A percentile compares a stretch with the other conserved stretches of the same genome.
Evolutionary conservation across 768 basidiomycete genomes (phyloP).

Genomic region (Sarcodon aspratus): DNA sequence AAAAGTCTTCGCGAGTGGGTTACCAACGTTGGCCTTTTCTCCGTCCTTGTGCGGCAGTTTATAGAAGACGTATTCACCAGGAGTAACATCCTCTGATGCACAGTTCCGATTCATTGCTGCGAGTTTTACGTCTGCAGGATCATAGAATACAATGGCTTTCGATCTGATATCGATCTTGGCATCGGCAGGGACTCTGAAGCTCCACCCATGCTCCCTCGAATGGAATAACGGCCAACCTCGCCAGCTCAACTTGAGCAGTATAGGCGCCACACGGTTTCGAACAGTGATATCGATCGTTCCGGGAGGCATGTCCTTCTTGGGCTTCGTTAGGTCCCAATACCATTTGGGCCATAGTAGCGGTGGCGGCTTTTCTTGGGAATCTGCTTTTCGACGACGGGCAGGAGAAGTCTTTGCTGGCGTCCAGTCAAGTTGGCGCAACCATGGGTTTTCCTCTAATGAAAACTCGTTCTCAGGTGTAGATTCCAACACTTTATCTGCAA

Average conservation of each 20-base stretch:
- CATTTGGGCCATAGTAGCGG: conserved; percentile 84
- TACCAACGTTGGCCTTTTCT: conserved; percentile 91
- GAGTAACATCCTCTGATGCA: conserved; percentile 36
- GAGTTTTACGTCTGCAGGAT: neutral
- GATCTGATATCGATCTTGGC: conserved; percentile 34
- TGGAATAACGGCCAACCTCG: conserved; percentile 73
- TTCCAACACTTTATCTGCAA: conserved; percentile 28
- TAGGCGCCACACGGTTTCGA: conserved; percentile 70
- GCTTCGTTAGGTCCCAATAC: conserved; percentile 86
- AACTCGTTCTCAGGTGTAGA: neutral
- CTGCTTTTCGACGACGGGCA: conserved; percentile 4
- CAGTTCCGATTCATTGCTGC: conserved; percentile 38
- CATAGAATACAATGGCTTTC: conserved; percentile 5
- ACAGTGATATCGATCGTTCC: conserved; percentile 80
- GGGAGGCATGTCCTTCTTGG: conserved; percentile 51
- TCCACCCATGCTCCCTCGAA: conserved; percentile 87
- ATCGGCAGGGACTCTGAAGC: conserved; percentile 56
- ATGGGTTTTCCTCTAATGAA: conserved; percentile 31
- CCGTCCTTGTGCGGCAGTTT: conserved; percentile 97
- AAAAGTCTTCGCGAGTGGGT: conserved; percentile 81
- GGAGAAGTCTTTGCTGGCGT: conserved; percentile 7
- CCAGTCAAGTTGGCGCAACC: conserved; percentile 66
- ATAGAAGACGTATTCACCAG: conserved; percentile 60
- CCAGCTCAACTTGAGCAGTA: conserved; percentile 85
- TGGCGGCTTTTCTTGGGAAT: conserved; percentile 16